Evolutionary conservation across 306 rosid genomes (phyloP).

Genomic region (Cicer cuneatum): DNA sequence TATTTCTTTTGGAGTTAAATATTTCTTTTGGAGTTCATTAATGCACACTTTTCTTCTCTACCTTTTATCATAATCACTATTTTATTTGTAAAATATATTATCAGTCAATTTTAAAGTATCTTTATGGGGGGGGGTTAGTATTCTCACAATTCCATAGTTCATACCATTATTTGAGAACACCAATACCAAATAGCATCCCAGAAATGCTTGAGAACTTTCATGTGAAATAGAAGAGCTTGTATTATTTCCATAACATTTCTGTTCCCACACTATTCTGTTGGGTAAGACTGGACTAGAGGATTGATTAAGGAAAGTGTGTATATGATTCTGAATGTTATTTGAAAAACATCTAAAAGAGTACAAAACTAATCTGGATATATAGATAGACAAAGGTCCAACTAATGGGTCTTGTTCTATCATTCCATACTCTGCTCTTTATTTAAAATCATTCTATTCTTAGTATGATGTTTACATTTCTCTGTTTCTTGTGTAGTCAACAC

Average conservation of each 20-base stretch:
- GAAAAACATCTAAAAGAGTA: not conserved
- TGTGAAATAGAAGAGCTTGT: conserved; percentile 17
- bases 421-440: conserved; percentile 19
- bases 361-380: not conserved
- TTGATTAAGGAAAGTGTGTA: not conserved
- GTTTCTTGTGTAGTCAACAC: conserved; percentile 61
- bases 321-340: not conserved
- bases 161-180: not conserved
- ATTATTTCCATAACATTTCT: conserved; percentile 5
- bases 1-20: conserved; percentile 21
- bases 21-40: conserved; percentile 24
- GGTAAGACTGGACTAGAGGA: conserved; percentile 13
- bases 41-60: not conserved
- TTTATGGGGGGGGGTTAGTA: not conserved
- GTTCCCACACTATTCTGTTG: conserved; percentile 18
- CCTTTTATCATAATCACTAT: not conserved
- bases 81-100: not conserved
- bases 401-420: conserved; percentile 6
- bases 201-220: conserved; percentile 30
- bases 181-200: not conserved
- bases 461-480: conserved; percentile 43
- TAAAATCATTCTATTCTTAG: not conserved
- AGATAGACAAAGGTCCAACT: not conserved
- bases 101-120: not conserved
- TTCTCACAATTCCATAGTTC: not conserved